Conservation (phyloP, 805 yeast species). For the Ascoidea rubescens region DNA sequence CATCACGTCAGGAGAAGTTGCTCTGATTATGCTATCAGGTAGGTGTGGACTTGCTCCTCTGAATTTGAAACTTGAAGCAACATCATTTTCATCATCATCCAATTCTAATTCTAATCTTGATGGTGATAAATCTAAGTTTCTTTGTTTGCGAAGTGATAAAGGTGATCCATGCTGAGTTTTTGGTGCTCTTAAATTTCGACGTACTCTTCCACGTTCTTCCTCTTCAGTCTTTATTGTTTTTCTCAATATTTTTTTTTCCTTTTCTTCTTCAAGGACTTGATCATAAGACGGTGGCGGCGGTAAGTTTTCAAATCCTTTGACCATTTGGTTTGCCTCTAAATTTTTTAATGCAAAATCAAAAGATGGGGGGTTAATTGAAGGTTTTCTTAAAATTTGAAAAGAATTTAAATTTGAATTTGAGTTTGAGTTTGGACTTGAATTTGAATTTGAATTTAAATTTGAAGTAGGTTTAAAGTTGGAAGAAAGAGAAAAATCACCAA, state of each 20-base stretch:
- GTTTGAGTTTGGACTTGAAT: neutral
- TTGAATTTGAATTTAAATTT: too few relatives aligned
- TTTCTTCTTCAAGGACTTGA: constrained; percentile 3
- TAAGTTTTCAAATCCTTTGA: constrained; percentile 3
- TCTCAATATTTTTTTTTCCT: neutral
- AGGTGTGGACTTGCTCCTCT: constrained; percentile 6
- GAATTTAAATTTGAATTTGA: neutral
- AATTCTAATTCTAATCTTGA: too few relatives aligned
- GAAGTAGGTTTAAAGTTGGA: neutral
- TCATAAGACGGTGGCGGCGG: constrained; percentile 12
- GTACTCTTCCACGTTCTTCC: constrained; percentile 1
- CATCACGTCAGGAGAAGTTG: constrained; percentile 4
- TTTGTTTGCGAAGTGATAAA: neutral
- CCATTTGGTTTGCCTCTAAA: neutral
- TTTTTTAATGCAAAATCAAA: neutral
- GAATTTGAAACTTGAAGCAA: constrained; percentile 7
- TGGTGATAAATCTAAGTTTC: neutral
- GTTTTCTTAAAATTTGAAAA: constrained; percentile 7
- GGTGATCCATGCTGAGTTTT: neutral
- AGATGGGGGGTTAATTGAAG: constrained; percentile 9
- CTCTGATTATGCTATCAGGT: constrained; percentile 3
- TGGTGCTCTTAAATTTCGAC: too few relatives aligned
- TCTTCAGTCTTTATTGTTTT: neutral
- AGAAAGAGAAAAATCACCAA: neutral
- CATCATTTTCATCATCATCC: constrained; percentile 2